Conservation (phyloP, 805 yeast species). For the Ogataea naganishii region DNA sequence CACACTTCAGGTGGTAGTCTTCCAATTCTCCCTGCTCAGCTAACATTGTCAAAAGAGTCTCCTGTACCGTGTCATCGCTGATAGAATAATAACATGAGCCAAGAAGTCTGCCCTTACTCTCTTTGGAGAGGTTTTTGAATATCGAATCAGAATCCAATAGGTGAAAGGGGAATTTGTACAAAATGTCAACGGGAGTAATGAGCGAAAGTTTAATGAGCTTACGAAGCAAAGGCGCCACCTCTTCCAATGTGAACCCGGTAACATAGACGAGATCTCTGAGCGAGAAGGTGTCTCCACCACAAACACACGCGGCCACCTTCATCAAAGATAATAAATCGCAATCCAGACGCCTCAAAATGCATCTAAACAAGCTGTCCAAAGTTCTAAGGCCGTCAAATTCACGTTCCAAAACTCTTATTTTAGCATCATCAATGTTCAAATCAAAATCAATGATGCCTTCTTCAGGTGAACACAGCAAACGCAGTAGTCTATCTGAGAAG, state of each 20-base stretch:
- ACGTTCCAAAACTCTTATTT: not conserved
- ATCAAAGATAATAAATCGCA: conserved; percentile 16
- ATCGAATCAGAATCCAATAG: conserved; percentile 16
- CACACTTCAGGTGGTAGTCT: conserved; percentile 30
- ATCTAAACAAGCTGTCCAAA: too few species aligned
- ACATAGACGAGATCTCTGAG: conserved; percentile 31
- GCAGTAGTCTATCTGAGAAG: too few species aligned
- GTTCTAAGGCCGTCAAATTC: not conserved
- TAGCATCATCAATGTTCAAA: not conserved
- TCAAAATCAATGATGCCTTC: not conserved
- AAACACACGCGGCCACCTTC: conserved; percentile 34
- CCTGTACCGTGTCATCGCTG: conserved; percentile 31
- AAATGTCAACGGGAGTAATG: conserved; percentile 29
- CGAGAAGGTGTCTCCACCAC: conserved; percentile 27
- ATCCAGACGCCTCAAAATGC: too few species aligned
- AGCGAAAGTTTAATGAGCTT: conserved; percentile 25
- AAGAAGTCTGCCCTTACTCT: conserved; percentile 26
- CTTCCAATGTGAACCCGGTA: conserved; percentile 23
- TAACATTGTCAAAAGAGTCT: conserved; percentile 21
- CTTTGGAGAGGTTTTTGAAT: conserved; percentile 22
- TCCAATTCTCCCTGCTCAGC: conserved; percentile 18
- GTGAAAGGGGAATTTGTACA: conserved; percentile 40
- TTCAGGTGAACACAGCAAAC: not conserved
- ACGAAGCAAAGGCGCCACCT: conserved; percentile 24
- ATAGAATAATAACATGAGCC: conserved; percentile 28